Evolutionary conservation across 768 basidiomycete species (phyloP).

Genomic region (Lactarius trivialis): DNA sequence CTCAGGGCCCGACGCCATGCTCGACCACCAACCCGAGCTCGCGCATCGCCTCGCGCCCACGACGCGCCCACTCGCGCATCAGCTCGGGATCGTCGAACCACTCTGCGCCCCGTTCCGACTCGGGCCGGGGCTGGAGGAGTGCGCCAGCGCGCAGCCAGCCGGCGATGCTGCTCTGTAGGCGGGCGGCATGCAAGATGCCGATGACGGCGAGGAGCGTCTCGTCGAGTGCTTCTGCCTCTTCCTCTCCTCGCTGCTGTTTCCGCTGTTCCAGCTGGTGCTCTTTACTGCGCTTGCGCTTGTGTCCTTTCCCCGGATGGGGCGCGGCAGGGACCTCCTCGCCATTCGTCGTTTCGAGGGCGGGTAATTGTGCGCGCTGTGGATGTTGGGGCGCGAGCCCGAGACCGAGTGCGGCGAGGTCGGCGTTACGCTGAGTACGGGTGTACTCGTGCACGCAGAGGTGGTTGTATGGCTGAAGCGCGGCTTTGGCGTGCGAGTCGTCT

Average conservation of each 20-base stretch:
- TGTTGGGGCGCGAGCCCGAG: neutral
- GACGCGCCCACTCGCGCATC: conserved; percentile 44
- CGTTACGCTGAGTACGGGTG: conserved; percentile 36
- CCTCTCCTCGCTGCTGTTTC: neutral
- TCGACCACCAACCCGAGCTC: conserved; percentile 41
- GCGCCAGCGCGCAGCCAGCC: conserved; percentile 61
- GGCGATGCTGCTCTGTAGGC: conserved; percentile 55
- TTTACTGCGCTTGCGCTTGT: conserved; percentile 6
- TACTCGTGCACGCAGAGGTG: conserved; percentile 77
- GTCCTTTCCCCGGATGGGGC: neutral
- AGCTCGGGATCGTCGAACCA: conserved; percentile 50
- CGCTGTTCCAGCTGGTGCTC: neutral
- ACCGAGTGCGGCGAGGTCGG: conserved; percentile 31
- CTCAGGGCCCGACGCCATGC: conserved; percentile 32
- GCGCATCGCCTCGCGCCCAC: conserved; percentile 45
- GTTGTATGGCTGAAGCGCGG: conserved; percentile 71
- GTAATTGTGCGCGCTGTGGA: conserved; percentile 8
- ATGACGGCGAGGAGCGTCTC: conserved; percentile 57
- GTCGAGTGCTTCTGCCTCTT: conserved; percentile 34
- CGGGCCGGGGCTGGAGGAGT: conserved; percentile 30
- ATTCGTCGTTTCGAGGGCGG: neutral
- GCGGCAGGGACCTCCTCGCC: conserved; percentile 19
- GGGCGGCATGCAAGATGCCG: conserved; percentile 56
- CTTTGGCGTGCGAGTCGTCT: conserved; percentile 48
- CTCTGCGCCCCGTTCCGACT: conserved; percentile 8